These are phyloP conservation scores for Trametes meyenii DNA, from an alignment of 768 basidiomycete species.

Conservation along the genomic window DNA sequence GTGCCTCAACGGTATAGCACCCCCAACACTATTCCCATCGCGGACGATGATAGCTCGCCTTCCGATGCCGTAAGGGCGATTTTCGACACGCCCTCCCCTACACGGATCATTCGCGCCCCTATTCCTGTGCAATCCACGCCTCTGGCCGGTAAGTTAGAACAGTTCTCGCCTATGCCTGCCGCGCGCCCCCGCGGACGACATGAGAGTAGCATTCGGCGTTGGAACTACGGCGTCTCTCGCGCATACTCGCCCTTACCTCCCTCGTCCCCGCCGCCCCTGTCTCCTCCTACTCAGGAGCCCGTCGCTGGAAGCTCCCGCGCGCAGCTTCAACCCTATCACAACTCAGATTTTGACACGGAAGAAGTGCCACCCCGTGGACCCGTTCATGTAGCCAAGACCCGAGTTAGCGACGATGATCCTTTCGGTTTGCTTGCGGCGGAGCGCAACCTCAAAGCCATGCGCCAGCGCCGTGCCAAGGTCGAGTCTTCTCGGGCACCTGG, in stretches of 20 bases:
- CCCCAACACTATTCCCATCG: constrained; percentile 9
- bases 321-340: constrained; percentile 6
- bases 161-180: constrained; percentile 9
- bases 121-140: constrained; percentile 35
- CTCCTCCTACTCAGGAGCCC: constrained; percentile 13
- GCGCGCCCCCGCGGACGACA: constrained; percentile 7
- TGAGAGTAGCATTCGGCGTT: constrained; percentile 11
- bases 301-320: constrained; percentile 2
- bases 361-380: not conserved
- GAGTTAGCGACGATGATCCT: constrained; percentile 27
- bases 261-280: constrained; percentile 27
- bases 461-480: constrained; percentile 1
- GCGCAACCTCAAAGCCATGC: constrained; percentile 27
- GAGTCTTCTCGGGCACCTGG: constrained; percentile 10
- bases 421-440: constrained; percentile 35
- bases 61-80: constrained; percentile 13
- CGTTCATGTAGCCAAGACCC: not conserved
- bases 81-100: constrained; percentile 56
- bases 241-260: constrained; percentile 32
- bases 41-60: constrained; percentile 12
- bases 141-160: constrained; percentile 6
- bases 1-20: constrained; percentile 6
- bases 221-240: constrained; percentile 16
- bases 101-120: constrained; percentile 63
- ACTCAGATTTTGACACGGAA: constrained; percentile 14